Evolutionary conservation across 2,329 filamentous ascomycete genomes (phyloP), one percentile per base, ranked within the genome.

Genomic region (Nakataea oryzae): DNA sequence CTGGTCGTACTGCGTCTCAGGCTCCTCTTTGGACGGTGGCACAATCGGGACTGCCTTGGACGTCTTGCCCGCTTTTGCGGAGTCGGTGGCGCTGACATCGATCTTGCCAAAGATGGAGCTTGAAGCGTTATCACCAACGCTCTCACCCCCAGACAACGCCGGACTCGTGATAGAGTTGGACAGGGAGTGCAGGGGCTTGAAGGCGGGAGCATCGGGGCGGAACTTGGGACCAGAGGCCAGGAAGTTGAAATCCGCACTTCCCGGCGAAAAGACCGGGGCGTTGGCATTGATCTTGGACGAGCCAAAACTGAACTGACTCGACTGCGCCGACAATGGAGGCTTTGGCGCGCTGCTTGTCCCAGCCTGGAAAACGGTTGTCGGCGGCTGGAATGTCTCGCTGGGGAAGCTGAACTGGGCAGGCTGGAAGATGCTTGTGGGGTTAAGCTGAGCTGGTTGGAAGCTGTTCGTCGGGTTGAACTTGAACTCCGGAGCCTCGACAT

Each of bases 401-500:
- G 76, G 74, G 64, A 85, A 85, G 54, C 75, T 76, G 68, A 84
- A 84, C 61, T 79, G 74, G 21, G 75, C 72, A 50, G 80, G 78
- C 54, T 79, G 76, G 68, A 85, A 85, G 27, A 74, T 74, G 68
- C 72, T 81, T 3, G 75, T 72, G 4, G 82, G 83, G 65, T 50
- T 75, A 68, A 84, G 84, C 61, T 79, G 74, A 21, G 75, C 72
- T 41, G 80, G 78, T 50, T 79, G 76, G 68, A 85, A 85, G 29
- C 74, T 75, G 68, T 72, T 81, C 3, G 75, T 72, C 3, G 82
- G 83, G 65, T 85, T 84, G 74, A 93, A 93, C 68, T 88, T 91
- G 79, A 97, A 97, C 70, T 95, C 91, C 58, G 92, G 89, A 0
- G 93, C 93, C 65, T 88, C 85, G 32, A 96, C 92, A 69, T 97